A percentile compares a stretch with the other conserved stretches of the same genome.
Evolutionary conservation across 2,329 filamentous ascomycete species (phyloP).

Genomic region (Phialocephala subalpina): DNA sequence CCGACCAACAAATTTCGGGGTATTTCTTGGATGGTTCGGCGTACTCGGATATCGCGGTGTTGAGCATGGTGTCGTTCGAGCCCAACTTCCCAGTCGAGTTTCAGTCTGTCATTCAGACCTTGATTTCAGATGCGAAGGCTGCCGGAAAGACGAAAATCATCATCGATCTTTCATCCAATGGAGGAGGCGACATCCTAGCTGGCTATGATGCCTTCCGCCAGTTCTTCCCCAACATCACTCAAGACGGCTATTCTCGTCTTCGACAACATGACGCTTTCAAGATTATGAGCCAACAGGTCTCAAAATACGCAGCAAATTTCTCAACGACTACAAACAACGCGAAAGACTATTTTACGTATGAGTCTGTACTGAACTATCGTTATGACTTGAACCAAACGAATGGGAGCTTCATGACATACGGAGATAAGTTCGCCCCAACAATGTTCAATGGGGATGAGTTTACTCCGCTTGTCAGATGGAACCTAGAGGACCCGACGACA

Average conservation of each 20-base stretch:
- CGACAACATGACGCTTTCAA: conserved; percentile 35
- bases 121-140: conserved; percentile 55
- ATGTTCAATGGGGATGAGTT: conserved; percentile 30
- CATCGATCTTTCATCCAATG: conserved; percentile 67
- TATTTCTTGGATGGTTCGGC: conserved; percentile 37
- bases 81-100: conserved; percentile 34
- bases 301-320: conserved; percentile 29
- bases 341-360: conserved; percentile 28
- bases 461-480: conserved; percentile 35
- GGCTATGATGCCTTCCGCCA: conserved; percentile 58
- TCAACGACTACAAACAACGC: conserved; percentile 27
- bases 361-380: conserved; percentile 33
- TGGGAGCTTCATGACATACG: conserved; percentile 31
- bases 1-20: conserved; percentile 36
- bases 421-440: conserved; percentile 34
- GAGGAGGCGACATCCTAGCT: conserved; percentile 59
- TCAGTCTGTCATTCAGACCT: conserved; percentile 38
- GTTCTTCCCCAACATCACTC: conserved; percentile 42
- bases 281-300: conserved; percentile 31
- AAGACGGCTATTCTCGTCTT: conserved; percentile 35
- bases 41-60: conserved; percentile 38
- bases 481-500: conserved; percentile 35
- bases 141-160: conserved; percentile 65
- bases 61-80: conserved; percentile 37
- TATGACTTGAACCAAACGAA: conserved; percentile 36